Percentiles rank a stretch among this genome's conserved stretches.
Evolutionary conservation across 2,329 filamentous ascomycete genomes (phyloP).

Genomic region (Arthrobotrys conoides): DNA sequence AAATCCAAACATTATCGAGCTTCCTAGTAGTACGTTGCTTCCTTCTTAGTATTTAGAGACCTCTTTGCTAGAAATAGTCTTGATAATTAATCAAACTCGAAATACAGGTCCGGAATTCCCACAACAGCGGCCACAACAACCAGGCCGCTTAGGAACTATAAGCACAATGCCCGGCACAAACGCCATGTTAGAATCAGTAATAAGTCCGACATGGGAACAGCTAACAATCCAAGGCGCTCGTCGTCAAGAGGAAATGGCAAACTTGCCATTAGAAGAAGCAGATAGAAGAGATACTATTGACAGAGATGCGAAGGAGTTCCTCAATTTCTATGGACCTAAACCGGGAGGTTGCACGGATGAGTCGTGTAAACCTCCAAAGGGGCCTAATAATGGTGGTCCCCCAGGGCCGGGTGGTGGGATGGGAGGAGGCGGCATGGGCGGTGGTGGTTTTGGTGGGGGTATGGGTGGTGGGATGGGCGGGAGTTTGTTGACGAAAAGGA

Average conservation of each 20-base stretch:
- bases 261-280: slow-evolving; percentile 34
- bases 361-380: slow-evolving; percentile 3
- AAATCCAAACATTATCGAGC: slow-evolving; percentile 18
- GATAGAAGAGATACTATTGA: slow-evolving; percentile 33
- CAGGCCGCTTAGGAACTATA: neutral
- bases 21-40: neutral
- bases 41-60: no score
- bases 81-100: neutral
- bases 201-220: slow-evolving; percentile 9
- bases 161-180: neutral
- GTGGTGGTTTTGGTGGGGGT: no score
- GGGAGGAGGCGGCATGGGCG: slow-evolving; percentile 7
- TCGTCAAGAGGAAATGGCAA: neutral
- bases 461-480: slow-evolving; percentile 1
- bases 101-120: neutral
- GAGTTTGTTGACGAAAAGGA: slow-evolving; percentile 27
- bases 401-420: slow-evolving; percentile 18
- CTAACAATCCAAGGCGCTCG: slow-evolving; percentile 10
- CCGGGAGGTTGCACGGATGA: neutral
- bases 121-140: neutral
- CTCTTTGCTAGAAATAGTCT: no score
- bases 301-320: slow-evolving; percentile 25
- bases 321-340: slow-evolving; percentile 14
- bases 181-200: neutral
- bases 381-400: slow-evolving; percentile 1